Base-by-base conservation (phyloP, 345 rosid genomes). In the Clausena lansium region DNA sequence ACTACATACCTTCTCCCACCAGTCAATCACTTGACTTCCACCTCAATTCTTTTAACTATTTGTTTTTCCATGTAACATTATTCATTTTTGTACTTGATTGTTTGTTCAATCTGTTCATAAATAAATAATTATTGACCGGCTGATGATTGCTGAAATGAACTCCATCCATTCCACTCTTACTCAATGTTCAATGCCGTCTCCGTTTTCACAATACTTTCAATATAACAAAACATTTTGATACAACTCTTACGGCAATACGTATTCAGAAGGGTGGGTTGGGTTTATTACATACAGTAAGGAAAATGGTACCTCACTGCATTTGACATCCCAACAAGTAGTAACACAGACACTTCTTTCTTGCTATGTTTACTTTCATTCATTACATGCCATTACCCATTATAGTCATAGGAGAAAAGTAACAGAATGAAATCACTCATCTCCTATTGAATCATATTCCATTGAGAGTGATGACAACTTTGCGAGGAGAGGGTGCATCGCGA, bases 391-490 rank as follows among this genome's bases (percentile, higher is more conserved):
- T 15, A 64, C 6, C 22, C 7, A 1, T 5, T 64, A 0, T 15
- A 15, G 14, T 50, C 38, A 30, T 2, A 6, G 33, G 25, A 59
- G 9, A 20, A 36, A 67, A 9, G 7, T 8, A 5, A 65, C n/a
- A 24, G 28, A 66, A 13, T 38, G 1, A 28, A 30, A 69, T 35
- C 25, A 22, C 6, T 9, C 39, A 38, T 52, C 15, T 27, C 25
- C 41, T 25, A 61, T 19, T 10, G 9, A 67, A 62, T 85, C 67
- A 89, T 76, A 85, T 91, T 68, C 99, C 98, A 77, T 92, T 95
- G 60, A 95, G 91, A 55, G 98, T 95, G 68, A 95, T 89, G 62
- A 93, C 96, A 83, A 95, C 90, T 76, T 82, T 92, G 55, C 99
- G 90, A 13, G 96, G 82, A 41, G 97, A 90, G 32, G 96, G 92